Evolutionary conservation across 805 yeast genomes (phyloP).

Genomic region (Komagataella ulmi): DNA sequence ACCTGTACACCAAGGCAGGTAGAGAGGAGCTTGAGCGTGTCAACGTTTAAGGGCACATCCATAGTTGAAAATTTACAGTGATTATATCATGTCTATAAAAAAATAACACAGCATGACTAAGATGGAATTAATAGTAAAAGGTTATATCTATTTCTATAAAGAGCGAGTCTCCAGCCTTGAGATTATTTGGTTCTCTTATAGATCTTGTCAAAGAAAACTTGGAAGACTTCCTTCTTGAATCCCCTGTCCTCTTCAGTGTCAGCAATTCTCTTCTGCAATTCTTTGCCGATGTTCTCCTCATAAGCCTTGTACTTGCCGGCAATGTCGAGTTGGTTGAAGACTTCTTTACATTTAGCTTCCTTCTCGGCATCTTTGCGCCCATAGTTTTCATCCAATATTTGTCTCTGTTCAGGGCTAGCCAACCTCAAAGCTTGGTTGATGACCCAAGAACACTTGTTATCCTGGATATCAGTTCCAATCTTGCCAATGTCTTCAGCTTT

Average conservation of each 20-base stretch:
- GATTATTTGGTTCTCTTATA: constrained; percentile 82
- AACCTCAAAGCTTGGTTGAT: constrained; percentile 81
- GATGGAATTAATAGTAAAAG: not conserved
- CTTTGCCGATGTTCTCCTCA: constrained; percentile 65
- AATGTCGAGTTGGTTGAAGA: constrained; percentile 64
- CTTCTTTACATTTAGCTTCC: constrained; percentile 58
- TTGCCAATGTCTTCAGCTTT: constrained; percentile 96
- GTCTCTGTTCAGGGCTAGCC: constrained; percentile 72
- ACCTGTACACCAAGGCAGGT: constrained; percentile 95
- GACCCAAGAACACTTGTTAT: constrained; percentile 97
- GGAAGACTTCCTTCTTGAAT: constrained; percentile 78
- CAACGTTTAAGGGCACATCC: constrained; percentile 13
- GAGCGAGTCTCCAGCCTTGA: not conserved
- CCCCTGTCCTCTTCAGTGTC: constrained; percentile 81
- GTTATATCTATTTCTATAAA: not conserved
- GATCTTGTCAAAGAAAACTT: constrained; percentile 76
- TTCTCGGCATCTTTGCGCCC: constrained; percentile 65
- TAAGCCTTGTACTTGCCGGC: constrained; percentile 62
- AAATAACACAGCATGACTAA: not conserved
- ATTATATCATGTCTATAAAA: not conserved
- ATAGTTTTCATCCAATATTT: constrained; percentile 72
- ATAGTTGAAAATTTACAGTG: not conserved
- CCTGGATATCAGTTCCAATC: constrained; percentile 97
- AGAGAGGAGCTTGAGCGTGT: constrained; percentile 81
- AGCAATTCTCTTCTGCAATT: constrained; percentile 49